These are phyloP conservation scores for Claviceps lovelessii DNA, from an alignment of 2,329 filamentous ascomycete genomes.

Conservation along the genomic window DNA sequence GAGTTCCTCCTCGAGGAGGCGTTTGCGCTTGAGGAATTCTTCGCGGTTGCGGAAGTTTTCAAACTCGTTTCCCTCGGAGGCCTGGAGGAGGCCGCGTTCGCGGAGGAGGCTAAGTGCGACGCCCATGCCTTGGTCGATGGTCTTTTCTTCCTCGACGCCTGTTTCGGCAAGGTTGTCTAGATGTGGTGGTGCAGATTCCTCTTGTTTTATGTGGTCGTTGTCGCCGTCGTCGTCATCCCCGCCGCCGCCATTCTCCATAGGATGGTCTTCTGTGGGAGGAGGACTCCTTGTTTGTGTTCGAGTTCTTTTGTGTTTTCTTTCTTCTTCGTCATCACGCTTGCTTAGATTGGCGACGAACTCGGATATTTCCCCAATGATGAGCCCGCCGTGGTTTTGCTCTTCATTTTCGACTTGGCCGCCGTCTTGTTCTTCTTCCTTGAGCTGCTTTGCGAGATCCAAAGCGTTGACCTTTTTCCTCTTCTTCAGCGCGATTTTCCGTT, in stretches of 20 bases:
- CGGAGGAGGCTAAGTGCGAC: constrained; percentile 69
- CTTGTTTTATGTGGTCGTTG: constrained; percentile 10
- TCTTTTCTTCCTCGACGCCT: constrained; percentile 20
- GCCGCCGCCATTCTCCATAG: constrained; percentile 16
- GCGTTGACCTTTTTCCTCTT: constrained; percentile 79
- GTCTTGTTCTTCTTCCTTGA: constrained; percentile 43
- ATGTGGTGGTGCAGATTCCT: constrained; percentile 3
- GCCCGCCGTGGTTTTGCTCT: constrained; percentile 32
- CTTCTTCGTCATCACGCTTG: constrained; percentile 44
- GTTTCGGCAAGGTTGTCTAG: constrained; percentile 1
- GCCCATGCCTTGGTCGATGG: constrained; percentile 57
- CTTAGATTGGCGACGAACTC: constrained; percentile 84
- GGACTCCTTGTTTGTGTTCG: constrained; percentile 12
- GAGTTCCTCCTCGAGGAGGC: constrained; percentile 59
- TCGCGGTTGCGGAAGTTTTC: constrained; percentile 55
- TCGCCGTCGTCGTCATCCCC: constrained; percentile 12
- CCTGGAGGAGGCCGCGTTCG: constrained; percentile 68
- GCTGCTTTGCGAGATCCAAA: constrained; percentile 71
- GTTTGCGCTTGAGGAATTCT: constrained; percentile 62
- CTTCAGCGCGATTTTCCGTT: constrained; percentile 71
- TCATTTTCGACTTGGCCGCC: constrained; percentile 29
- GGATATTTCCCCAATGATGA: constrained; percentile 91
- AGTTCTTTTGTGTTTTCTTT: constrained; percentile 34
- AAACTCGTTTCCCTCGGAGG: constrained; percentile 49
- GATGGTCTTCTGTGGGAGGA: constrained; percentile 13